Evolutionary conservation across 2,329 filamentous ascomycete species (phyloP).

Genomic region (Neospermospora avenae): DNA sequence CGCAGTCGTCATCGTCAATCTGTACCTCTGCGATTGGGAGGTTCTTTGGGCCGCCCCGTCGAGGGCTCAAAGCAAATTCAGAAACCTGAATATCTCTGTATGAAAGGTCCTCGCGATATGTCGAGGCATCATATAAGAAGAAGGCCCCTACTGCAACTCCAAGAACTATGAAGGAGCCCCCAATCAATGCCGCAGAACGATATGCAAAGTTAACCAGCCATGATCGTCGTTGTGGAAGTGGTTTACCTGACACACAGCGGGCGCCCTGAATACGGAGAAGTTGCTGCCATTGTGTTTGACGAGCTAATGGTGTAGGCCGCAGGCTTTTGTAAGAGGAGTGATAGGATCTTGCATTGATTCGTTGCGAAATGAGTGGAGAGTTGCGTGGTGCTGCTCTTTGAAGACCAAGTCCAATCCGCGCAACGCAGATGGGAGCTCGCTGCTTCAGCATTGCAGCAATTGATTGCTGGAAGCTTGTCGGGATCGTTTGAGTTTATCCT

Average conservation of each 20-base stretch:
- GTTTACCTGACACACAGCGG: slow-evolving; percentile 47
- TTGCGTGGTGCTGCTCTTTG: slow-evolving; percentile 9
- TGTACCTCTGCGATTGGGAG: slow-evolving; percentile 84
- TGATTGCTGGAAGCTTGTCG: slow-evolving; percentile 5
- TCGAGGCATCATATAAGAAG: slow-evolving; percentile 91
- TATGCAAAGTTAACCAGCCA: slow-evolving; percentile 58
- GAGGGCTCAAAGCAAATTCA: slow-evolving; percentile 74
- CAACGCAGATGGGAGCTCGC: slow-evolving; percentile 20
- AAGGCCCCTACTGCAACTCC: slow-evolving; percentile 72
- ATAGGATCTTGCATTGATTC: slow-evolving; percentile 8
- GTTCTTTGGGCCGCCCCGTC: slow-evolving; percentile 88
- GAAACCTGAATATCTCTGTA: slow-evolving; percentile 78
- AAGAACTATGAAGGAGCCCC: slow-evolving; percentile 70
- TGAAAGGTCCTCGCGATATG: slow-evolving; percentile 71
- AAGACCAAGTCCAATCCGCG: slow-evolving; percentile 17
- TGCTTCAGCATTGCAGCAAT: slow-evolving; percentile 28
- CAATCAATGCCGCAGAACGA: slow-evolving; percentile 67
- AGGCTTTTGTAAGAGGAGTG: slow-evolving; percentile 5
- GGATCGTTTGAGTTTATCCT: not conserved
- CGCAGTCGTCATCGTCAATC: slow-evolving; percentile 82
- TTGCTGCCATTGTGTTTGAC: slow-evolving; percentile 15
- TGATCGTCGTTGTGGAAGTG: slow-evolving; percentile 48
- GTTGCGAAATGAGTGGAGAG: slow-evolving; percentile 2
- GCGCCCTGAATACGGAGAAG: slow-evolving; percentile 14
- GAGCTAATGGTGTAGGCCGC: not conserved